A percentile compares a stretch with the other conserved stretches of the same genome.
Conservation (phyloP, 805 yeast species). For the Myxozyma neotropica region DNA sequence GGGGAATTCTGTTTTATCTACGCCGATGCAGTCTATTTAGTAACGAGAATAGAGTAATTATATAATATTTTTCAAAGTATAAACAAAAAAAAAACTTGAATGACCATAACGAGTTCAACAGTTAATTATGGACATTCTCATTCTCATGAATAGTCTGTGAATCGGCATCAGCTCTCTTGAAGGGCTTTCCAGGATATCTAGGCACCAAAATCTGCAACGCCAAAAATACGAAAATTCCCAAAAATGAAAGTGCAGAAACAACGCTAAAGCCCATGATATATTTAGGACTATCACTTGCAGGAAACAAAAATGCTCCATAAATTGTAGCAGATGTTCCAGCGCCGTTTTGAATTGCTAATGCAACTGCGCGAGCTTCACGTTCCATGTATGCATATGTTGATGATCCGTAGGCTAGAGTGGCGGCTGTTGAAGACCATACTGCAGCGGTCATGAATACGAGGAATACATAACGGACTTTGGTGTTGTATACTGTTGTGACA, state of each 20-base stretch:
- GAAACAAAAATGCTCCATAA: slow-evolving; percentile 22
- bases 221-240: slow-evolving; percentile 19
- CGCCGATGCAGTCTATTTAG: too few relatives aligned
- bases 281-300: slow-evolving; percentile 19
- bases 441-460: slow-evolving; percentile 20
- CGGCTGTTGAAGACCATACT: slow-evolving; percentile 24
- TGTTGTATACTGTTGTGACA: slow-evolving; percentile 7
- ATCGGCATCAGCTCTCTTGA: neutral
- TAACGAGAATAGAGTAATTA: too few relatives aligned
- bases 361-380: slow-evolving; percentile 28
- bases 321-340: slow-evolving; percentile 24
- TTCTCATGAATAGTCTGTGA: neutral
- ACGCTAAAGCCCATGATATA: slow-evolving; percentile 24
- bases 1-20: too few relatives aligned
- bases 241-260: slow-evolving; percentile 17
- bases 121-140: too few relatives aligned
- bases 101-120: too few relatives aligned
- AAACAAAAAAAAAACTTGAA: too few relatives aligned
- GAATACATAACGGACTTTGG: slow-evolving; percentile 15
- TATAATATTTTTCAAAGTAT: too few relatives aligned
- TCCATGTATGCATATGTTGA: slow-evolving; percentile 20
- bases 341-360: slow-evolving; percentile 23
- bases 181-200: slow-evolving; percentile 12
- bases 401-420: slow-evolving; percentile 22
- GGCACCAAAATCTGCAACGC: slow-evolving; percentile 13